phyloP scores from a whole-genome alignment of 2,329 filamentous ascomycete genomes.

The Alternaria metachromatica region DNA sequence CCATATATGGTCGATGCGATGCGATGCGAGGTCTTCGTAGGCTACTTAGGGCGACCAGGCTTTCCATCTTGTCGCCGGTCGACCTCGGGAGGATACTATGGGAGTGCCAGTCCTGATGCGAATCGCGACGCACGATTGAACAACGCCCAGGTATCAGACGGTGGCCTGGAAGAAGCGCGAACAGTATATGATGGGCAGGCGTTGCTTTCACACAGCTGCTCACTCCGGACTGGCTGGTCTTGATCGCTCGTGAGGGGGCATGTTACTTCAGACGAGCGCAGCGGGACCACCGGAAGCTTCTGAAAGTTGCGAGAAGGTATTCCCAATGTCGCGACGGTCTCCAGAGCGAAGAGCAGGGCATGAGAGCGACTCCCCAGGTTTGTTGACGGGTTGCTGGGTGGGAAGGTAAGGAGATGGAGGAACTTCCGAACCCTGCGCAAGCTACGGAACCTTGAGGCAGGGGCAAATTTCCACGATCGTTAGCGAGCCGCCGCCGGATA shows the following conservation, averaged over 20 bases:
- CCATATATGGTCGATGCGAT: not conserved
- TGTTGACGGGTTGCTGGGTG: not conserved
- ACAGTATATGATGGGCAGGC: not conserved
- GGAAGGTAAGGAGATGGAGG: not conserved
- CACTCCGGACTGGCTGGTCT: not conserved
- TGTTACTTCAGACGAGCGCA: not conserved
- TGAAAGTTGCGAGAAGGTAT: not conserved
- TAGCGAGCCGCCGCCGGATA: not conserved
- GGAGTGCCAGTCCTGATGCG: not conserved
- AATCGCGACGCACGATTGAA: not conserved
- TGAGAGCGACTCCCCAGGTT: not conserved
- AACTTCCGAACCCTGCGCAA: not conserved
- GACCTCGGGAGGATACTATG: not conserved
- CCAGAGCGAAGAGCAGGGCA: not conserved
- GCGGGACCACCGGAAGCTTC: not conserved
- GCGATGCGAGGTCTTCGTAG: not conserved
- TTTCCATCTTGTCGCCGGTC: not conserved
- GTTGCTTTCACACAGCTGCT: not conserved
- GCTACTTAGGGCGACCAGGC: not conserved
- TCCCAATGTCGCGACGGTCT: not conserved
- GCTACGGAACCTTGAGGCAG: not conserved
- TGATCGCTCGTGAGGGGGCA: not conserved
- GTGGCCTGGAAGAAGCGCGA: not conserved
- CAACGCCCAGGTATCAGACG: not conserved
- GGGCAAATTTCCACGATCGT: not conserved